Percentiles rank a stretch among this genome's conserved stretches.
Evolutionary conservation across 2,329 filamentous ascomycete genomes (phyloP).

Genomic region (Stagonosporopsis cucurbitacearum): DNA sequence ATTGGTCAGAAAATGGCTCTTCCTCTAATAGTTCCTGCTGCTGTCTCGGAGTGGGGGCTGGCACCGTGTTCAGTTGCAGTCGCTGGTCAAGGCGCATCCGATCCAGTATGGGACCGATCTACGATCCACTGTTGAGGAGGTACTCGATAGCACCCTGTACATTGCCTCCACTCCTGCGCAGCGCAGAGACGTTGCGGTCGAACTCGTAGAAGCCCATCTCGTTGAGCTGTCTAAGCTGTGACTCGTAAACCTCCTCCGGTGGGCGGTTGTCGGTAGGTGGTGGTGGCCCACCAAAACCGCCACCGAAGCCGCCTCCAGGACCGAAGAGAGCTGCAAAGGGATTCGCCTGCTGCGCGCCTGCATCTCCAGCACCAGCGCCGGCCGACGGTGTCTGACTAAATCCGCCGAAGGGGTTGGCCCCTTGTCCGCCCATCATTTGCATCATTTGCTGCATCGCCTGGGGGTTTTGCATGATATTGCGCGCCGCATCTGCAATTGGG

Average conservation of each 20-base stretch:
- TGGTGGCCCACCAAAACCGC: slow-evolving; percentile 47
- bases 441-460: slow-evolving; percentile 60
- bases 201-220: slow-evolving; percentile 99
- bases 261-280: slow-evolving; percentile 79
- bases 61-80: not conserved
- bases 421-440: slow-evolving; percentile 62
- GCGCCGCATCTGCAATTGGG: slow-evolving; percentile 56
- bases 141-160: slow-evolving; percentile 91
- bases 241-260: slow-evolving; percentile 90
- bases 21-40: not conserved
- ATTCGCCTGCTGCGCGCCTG: slow-evolving; percentile 34
- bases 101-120: slow-evolving; percentile 20
- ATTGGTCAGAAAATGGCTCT: not conserved
- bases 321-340: slow-evolving; percentile 54
- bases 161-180: slow-evolving; percentile 87
- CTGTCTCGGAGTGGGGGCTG: not conserved
- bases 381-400: slow-evolving; percentile 52
- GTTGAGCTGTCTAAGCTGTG: slow-evolving; percentile 90
- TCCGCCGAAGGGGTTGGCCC: slow-evolving; percentile 51
- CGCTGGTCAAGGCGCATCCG: slow-evolving; percentile 7
- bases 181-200: slow-evolving; percentile 85
- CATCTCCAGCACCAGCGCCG: slow-evolving; percentile 16
- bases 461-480: slow-evolving; percentile 63
- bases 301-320: slow-evolving; percentile 44
- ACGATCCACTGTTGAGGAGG: slow-evolving; percentile 54